Base-by-base conservation (phyloP, 2,329 filamentous ascomycete genomes). In the Pseudocercospora macadamiae region DNA sequence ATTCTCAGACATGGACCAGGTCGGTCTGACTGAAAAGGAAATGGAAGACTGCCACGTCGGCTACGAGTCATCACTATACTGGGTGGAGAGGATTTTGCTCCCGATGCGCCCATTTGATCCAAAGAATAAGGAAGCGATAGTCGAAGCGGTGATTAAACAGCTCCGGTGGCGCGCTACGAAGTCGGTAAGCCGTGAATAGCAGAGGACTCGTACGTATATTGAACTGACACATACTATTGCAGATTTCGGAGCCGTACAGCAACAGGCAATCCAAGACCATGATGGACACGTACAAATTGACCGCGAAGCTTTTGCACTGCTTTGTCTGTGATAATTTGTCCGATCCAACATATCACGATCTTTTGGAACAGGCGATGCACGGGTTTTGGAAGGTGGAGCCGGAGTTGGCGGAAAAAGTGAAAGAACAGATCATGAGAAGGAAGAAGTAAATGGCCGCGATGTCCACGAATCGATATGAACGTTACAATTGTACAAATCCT, bases 281-380 rank as follows among this genome's bases (percentile, higher is more conserved):
- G 25, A 19, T 25, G 19, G 25, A 30, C 8, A 5, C 18, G 25
- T 4, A n/a, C n/a, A 32, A n/a, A 26, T 7, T 21, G n/a, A 12
- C 36, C 1, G 36, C 36, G 6, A 39, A 39, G 8, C 36, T 39
- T 5, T n/a, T 39, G 16, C 9, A 19, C 18, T 55, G 52, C 26
- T 55, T 55, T 12, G 18, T 3, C 2, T 23, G 16, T 4, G 52
- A 47, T 10, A 26, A 26, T 2, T 26, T 34, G 14, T 16, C 34
- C 32, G 16, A n/a, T 6, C 9, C 10, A 23, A 28, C n/a, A 23
- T 55, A 55, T 30, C 42, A 56, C n/a, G 54, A 56, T 28, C 14
- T 49, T 4, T 18, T 56, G 28, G 54, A 56, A 44, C 54, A 56
- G n/a, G 25, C 45, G 30, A 44, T 56, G 54, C 39, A 16, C 28